Conservation (phyloP, 1,139 yeast species). For the Saccharomyces hybrid region DNA sequence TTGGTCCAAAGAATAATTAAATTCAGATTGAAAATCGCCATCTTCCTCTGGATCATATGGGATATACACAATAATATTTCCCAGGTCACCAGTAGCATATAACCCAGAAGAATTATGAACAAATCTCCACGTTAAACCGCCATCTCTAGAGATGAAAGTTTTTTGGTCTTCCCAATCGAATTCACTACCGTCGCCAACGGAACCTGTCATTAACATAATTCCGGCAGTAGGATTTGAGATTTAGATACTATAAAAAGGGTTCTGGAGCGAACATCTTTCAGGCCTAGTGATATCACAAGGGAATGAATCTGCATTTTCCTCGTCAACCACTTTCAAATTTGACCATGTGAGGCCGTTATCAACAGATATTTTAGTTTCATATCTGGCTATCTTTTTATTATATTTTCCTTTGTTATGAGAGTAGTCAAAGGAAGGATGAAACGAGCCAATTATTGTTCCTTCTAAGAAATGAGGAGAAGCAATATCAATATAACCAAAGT, state of each 20-base stretch:
- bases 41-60: slow-evolving; percentile 29
- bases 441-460: slow-evolving; percentile 15
- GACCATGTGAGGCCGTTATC: slow-evolving; percentile 65
- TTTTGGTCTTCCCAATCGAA: neutral
- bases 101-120: slow-evolving; percentile 49
- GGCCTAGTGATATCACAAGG: slow-evolving; percentile 52
- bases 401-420: neutral
- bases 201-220: slow-evolving; percentile 58
- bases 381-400: slow-evolving; percentile 2
- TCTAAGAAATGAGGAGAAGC: slow-evolving; percentile 8
- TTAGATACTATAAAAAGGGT: slow-evolving; percentile 4
- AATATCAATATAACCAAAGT: slow-evolving; percentile 7
- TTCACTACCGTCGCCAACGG: slow-evolving; percentile 36
- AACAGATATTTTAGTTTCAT: slow-evolving; percentile 43
- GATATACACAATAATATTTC: slow-evolving; percentile 63
- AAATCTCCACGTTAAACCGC: slow-evolving; percentile 47
- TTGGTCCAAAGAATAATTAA: slow-evolving; percentile 64
- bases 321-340: slow-evolving; percentile 41
- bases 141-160: slow-evolving; percentile 5
- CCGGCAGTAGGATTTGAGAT: slow-evolving; percentile 69
- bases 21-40: slow-evolving; percentile 26
- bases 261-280: slow-evolving; percentile 42
- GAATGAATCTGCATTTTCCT: slow-evolving; percentile 40
- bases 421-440: neutral
- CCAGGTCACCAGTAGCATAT: slow-evolving; percentile 71